These are phyloP conservation scores for Spergularia bocconei DNA, from an alignment of 148 eudicot genomes.

Conservation along the genomic window DNA sequence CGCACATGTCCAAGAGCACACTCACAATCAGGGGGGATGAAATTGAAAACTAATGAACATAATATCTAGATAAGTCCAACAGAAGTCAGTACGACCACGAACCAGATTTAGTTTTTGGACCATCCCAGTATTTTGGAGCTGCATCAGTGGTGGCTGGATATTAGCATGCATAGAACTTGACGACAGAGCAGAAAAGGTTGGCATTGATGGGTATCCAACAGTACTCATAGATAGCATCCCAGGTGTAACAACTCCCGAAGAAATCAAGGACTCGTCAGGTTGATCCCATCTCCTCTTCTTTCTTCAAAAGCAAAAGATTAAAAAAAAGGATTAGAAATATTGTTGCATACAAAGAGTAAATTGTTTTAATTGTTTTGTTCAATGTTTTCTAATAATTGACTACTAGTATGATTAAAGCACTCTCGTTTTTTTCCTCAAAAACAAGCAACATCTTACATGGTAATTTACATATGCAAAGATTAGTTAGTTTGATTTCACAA, in stretches of 20 bases:
- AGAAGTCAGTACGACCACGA: constrained; percentile 16
- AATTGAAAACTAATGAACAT: neutral
- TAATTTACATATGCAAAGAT: too few relatives aligned
- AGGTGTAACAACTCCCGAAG: constrained; percentile 49
- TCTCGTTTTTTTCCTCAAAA: too few relatives aligned
- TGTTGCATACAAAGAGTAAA: neutral
- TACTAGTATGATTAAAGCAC: too few relatives aligned
- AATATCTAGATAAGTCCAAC: neutral
- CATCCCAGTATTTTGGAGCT: constrained; percentile 56
- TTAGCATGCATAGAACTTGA: constrained; percentile 32
- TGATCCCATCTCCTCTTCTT: constrained; percentile 95
- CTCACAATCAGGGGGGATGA: neutral
- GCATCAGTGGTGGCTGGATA: constrained; percentile 48
- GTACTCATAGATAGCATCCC: constrained; percentile 53
- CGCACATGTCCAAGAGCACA: neutral
- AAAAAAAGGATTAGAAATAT: neutral
- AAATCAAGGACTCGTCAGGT: constrained; percentile 71
- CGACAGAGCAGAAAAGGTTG: constrained; percentile 37
- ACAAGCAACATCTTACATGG: too few relatives aligned
- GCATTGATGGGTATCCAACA: constrained; percentile 36
- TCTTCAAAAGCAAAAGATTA: constrained; percentile 36
- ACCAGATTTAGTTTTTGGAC: constrained; percentile 72
- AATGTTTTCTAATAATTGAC: too few relatives aligned
- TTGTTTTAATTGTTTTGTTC: neutral
- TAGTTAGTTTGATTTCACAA: too few relatives aligned